These are phyloP conservation scores for Stropharia rugosoannulata DNA, from an alignment of 768 basidiomycete species.

Conservation along the genomic window DNA sequence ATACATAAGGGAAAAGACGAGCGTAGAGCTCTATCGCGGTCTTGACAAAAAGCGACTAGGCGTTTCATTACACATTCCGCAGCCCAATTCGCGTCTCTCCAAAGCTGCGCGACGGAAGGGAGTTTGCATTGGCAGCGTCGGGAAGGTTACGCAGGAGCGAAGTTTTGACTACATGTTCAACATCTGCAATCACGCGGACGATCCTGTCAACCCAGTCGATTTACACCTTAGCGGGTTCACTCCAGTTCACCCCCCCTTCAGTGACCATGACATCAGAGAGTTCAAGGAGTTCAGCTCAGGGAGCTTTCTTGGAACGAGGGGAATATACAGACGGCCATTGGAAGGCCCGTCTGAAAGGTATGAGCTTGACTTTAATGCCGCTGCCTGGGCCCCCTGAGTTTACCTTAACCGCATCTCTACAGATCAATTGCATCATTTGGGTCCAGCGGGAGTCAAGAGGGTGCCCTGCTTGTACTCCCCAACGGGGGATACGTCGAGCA, in stretches of 20 bases:
- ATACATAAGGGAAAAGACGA: not conserved
- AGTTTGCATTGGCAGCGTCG: conserved; percentile 38
- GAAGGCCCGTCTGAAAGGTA: too few relatives aligned
- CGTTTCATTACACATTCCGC: conserved; percentile 30
- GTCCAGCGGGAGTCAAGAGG: too few relatives aligned
- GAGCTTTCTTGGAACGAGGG: too few relatives aligned
- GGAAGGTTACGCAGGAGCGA: conserved; percentile 31
- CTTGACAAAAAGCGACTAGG: not conserved
- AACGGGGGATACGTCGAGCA: too few relatives aligned
- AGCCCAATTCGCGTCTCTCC: conserved; percentile 25
- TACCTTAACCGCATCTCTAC: too few relatives aligned
- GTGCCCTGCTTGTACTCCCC: too few relatives aligned
- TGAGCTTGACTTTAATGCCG: too few relatives aligned
- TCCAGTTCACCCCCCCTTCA: conserved; percentile 3
- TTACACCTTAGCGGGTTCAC: conserved; percentile 18
- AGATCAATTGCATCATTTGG: too few relatives aligned
- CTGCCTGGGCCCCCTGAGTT: too few relatives aligned
- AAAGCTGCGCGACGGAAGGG: conserved; percentile 22
- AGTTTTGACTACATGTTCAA: conserved; percentile 38
- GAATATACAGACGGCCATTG: too few relatives aligned
- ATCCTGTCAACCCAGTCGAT: conserved; percentile 27
- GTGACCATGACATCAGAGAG: conserved; percentile 2
- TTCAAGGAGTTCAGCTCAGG: not conserved
- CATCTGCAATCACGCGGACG: conserved; percentile 23
- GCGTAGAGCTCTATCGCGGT: not conserved